These are phyloP conservation scores for Globisporangium sylvaticum DNA, from an alignment of 352 stramenopile species.

Conservation along the genomic window DNA sequence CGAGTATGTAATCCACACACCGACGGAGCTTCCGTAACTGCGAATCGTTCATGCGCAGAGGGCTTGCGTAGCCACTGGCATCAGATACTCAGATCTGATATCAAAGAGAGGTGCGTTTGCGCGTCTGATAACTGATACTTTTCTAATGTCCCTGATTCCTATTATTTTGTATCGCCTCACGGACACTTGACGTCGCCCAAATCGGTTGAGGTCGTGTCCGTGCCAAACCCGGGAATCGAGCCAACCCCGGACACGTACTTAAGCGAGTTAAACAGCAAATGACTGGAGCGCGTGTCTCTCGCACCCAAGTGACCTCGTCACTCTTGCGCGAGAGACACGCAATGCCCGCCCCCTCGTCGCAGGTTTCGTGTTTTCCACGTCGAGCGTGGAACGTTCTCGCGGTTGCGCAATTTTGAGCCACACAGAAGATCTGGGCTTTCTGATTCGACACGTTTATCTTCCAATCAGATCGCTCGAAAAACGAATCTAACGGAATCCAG, in stretches of 20 bases:
- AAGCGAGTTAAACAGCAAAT: neutral
- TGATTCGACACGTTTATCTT: neutral
- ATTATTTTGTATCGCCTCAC: neutral
- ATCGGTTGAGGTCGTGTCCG: neutral
- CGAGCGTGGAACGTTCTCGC: neutral
- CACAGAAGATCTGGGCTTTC: neutral
- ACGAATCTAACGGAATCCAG: neutral
- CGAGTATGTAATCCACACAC: too few species aligned
- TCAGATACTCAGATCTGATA: neutral
- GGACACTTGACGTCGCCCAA: neutral
- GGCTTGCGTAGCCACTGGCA: too few species aligned
- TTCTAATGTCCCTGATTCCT: neutral
- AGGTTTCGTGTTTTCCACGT: neutral
- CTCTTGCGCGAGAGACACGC: too few species aligned
- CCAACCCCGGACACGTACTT: neutral
- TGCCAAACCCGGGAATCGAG: neutral
- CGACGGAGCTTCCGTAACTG: too few species aligned
- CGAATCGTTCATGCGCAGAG: too few species aligned
- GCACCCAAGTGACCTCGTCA: too few species aligned
- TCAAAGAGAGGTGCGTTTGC: neutral
- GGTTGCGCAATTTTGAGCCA: neutral
- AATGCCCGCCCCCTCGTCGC: neutral
- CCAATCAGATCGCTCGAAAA: neutral
- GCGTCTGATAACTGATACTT: neutral
- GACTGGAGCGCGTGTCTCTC: neutral